phyloP scores from a whole-genome alignment of 1,284 basidiomycete species.

The Pterula multifida region DNA sequence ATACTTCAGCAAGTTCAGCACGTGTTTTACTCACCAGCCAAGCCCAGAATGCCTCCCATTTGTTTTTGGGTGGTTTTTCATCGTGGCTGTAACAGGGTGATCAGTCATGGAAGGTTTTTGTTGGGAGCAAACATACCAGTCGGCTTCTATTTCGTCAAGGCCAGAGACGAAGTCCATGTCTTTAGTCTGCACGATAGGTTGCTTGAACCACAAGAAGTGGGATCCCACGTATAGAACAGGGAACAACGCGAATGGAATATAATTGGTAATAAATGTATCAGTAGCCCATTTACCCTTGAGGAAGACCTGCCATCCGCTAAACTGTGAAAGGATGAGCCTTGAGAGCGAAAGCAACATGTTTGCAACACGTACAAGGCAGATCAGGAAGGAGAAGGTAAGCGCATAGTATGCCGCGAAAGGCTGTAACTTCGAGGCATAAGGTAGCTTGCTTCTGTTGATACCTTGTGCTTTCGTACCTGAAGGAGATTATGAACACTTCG shows the following conservation, averaged over 20 bases:
- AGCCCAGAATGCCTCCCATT: not conserved
- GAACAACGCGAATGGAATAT: not conserved
- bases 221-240: not conserved
- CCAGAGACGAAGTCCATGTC: conserved; percentile 1
- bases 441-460: not conserved
- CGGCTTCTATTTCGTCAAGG: not conserved
- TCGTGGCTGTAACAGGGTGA: not conserved
- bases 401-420: not conserved
- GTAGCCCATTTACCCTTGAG: not conserved
- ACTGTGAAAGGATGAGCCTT: not conserved
- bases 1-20: not conserved
- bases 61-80: not conserved
- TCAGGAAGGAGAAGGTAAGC: not conserved
- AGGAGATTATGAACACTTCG: not conserved
- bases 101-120: not conserved
- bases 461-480: not conserved
- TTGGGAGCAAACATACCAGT: not conserved
- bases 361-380: not conserved
- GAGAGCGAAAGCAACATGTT: not conserved
- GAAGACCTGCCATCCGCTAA: not conserved
- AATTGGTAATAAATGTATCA: not conserved
- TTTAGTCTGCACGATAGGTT: not conserved
- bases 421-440: not conserved
- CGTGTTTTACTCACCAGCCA: not conserved
- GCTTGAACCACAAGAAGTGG: not conserved